Evolutionary conservation across 1,284 basidiomycete genomes (phyloP).

Genomic region (Apiotrichum mycotoxinovorans): DNA sequence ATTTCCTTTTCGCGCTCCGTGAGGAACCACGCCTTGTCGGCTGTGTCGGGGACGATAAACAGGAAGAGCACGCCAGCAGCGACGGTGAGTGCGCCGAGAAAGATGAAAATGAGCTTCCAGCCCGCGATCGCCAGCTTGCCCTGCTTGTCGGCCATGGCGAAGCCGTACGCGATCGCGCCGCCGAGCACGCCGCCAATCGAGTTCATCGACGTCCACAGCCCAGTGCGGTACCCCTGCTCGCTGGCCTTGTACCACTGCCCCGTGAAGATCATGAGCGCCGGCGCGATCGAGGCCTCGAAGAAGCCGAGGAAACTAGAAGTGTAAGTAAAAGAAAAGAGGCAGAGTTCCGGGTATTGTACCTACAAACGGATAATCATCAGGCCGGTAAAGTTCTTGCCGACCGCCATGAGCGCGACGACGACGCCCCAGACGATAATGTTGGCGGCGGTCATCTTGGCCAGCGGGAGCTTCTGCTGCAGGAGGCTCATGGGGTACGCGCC

Average conservation of each 20-base stretch:
- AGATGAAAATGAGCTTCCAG: constrained; percentile 26
- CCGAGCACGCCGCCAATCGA: constrained; percentile 22
- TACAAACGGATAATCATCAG: constrained; percentile 57
- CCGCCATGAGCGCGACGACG: not conserved
- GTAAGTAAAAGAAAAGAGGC: not conserved
- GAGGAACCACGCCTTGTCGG: constrained; percentile 1
- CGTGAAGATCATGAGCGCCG: constrained; percentile 23
- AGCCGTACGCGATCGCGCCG: constrained; percentile 18
- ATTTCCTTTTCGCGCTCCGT: constrained; percentile 1
- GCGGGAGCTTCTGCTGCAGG: constrained; percentile 23
- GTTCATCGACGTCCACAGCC: constrained; percentile 21
- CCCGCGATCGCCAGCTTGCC: constrained; percentile 8
- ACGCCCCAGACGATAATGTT: constrained; percentile 26
- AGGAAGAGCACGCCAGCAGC: constrained; percentile 21
- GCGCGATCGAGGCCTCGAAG: constrained; percentile 13
- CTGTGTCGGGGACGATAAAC: constrained; percentile 7
- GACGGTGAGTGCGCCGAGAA: constrained; percentile 21
- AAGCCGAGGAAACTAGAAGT: constrained; percentile 13
- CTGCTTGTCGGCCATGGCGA: constrained; percentile 1
- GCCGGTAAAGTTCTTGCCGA: constrained; percentile 59
- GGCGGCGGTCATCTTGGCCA: constrained; percentile 31
- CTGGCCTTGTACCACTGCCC: constrained; percentile 19
- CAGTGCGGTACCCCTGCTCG: constrained; percentile 15
- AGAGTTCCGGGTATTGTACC: not conserved
- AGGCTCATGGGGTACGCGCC: constrained; percentile 23